These are phyloP conservation scores for Maudiozyma pseudohumilis DNA, from an alignment of 805 yeast species.

Conservation along the genomic window DNA sequence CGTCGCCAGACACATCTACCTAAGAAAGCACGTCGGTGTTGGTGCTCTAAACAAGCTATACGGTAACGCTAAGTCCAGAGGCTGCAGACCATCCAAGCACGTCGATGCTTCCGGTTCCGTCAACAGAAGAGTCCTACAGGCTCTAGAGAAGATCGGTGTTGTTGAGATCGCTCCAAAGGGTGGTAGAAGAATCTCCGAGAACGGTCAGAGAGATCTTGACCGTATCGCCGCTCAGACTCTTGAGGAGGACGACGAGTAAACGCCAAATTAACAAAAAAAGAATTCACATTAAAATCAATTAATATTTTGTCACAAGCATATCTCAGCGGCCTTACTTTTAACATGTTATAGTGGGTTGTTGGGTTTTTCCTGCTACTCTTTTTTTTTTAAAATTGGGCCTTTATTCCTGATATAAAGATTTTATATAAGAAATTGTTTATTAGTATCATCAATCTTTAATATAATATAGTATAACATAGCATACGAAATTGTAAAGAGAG, in stretches of 20 bases:
- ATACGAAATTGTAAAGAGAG: no score
- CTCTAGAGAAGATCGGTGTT: slow-evolving; percentile 95
- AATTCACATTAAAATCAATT: not conserved
- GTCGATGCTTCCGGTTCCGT: slow-evolving; percentile 97
- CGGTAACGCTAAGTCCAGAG: slow-evolving; percentile 99
- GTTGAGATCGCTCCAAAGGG: slow-evolving; percentile 92
- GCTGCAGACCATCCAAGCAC: slow-evolving; percentile 96
- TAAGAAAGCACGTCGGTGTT: slow-evolving; percentile 98
- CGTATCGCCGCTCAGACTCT: slow-evolving; percentile 98
- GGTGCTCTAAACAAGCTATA: slow-evolving; percentile 97
- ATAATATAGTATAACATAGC: slow-evolving; percentile 2
- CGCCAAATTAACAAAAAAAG: slow-evolving; percentile 2
- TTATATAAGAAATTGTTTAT: slow-evolving; percentile 1
- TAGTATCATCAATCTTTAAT: slow-evolving; percentile 1
- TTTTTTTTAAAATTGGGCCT: not conserved
- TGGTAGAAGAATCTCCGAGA: slow-evolving; percentile 97
- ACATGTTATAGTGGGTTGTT: not conserved
- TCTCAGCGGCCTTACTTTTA: not conserved
- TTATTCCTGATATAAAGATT: not conserved
- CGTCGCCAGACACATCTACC: slow-evolving; percentile 98
- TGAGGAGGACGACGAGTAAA: slow-evolving; percentile 73
- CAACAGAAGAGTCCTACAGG: slow-evolving; percentile 96
- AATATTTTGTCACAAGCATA: no score
- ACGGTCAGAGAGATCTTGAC: slow-evolving; percentile 99
- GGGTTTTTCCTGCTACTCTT: not conserved